Base-by-base conservation (phyloP, 495 filamentous ascomycete species). In the Neurospora sp. region DNA sequence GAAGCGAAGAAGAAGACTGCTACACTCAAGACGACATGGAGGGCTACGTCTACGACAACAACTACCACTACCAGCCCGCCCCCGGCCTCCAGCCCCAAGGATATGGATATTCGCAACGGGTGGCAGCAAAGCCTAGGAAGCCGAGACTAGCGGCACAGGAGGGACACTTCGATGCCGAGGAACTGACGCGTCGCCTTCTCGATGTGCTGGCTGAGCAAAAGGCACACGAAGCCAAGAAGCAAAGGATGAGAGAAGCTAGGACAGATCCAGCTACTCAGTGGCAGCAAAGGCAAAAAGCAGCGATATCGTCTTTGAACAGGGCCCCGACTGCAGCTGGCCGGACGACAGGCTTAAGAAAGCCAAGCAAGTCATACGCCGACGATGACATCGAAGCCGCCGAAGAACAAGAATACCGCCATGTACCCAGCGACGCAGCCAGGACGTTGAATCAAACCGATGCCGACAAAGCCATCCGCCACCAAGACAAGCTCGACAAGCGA, bases 381-480 rank as follows among this genome's bases (percentile, higher is more conserved):
- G 40, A 72, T 18, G 74, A 75, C 53, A 75, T 53, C 37, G 72
- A 78, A 0, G 14, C 70, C 31, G 72, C 73, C 31, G 75, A 79
- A 31, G 79, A 77, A 16, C 12, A 68, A 14, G 70, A 74, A 12
- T 75, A 80, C 53, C 79, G 75, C 69, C 80, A 87, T 71, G 77
- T 86, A 10, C 85, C 86, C 39, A 79, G 79, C 20, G 78, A 84
- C 48, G 85, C 86, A 6, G 85, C 87, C 8, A 74, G 81, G 8
- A 82, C 86, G 68, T 88, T 88, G 73, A 78, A 81, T 27, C 76
- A 83, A 20, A 87, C 86, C 6, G 81, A 84, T 10, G 87, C 85
- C 0, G 77, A 79, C 8, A 79, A 81, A 27, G 44, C 75, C 41
- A 83, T 83, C 79, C 80, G 79, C 38, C 73, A 79, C 37, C 73